Conservation (phyloP, 345 rosid species). For the Sisymbrium irio region DNA sequence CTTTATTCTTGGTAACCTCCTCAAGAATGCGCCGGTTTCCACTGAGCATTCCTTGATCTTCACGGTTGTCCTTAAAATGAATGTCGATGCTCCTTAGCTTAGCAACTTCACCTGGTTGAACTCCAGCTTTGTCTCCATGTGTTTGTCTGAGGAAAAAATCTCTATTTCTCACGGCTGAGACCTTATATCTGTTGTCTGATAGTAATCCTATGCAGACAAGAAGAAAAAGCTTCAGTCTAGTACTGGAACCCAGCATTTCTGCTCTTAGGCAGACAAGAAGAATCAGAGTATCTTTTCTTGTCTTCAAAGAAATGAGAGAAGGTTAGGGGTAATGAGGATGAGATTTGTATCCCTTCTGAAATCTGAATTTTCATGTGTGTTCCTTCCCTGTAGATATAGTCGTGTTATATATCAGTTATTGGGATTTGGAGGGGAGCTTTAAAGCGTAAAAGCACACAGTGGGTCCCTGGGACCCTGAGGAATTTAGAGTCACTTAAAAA, state of each 20-base stretch:
- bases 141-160: conserved; percentile 42
- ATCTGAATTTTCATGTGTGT: conserved; percentile 35
- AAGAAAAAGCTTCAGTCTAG: conserved; percentile 46
- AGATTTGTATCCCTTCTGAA: conserved; percentile 36
- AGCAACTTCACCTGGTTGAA: conserved; percentile 37
- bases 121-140: conserved; percentile 23
- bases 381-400: conserved; percentile 59
- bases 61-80: conserved; percentile 29
- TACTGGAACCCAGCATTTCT: conserved; percentile 46
- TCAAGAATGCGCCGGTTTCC: conserved; percentile 40
- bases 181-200: conserved; percentile 45
- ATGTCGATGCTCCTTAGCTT: conserved; percentile 39
- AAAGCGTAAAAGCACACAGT: conserved; percentile 58
- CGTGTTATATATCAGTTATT: conserved; percentile 47
- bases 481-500: conserved; percentile 60
- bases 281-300: conserved; percentile 37
- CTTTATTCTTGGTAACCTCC: conserved; percentile 34
- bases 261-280: conserved; percentile 42
- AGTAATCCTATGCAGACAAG: conserved; percentile 54
- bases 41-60: conserved; percentile 25
- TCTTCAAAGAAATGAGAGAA: conserved; percentile 42
- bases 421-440: conserved; percentile 48
- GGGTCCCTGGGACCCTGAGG: conserved; percentile 51
- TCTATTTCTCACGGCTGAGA: conserved; percentile 43
- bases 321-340: conserved; percentile 29